Percentiles rank a stretch among this genome's conserved stretches.
phyloP scores from a whole-genome alignment of 768 basidiomycete species.

The Panellus pusillus region DNA sequence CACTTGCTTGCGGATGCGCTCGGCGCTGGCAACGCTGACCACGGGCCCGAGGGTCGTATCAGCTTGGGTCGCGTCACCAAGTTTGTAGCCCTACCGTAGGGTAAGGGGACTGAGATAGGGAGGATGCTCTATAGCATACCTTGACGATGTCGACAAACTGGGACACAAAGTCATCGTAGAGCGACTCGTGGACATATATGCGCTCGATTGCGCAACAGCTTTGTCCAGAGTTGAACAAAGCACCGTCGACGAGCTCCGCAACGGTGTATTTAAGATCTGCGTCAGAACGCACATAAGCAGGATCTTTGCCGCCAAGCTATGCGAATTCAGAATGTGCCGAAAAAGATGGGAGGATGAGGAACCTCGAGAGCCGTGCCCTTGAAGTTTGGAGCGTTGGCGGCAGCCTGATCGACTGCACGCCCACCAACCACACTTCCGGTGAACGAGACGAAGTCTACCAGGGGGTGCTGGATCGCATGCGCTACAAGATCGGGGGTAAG shows the following conservation, averaged over 20 bases:
- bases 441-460: slow-evolving; percentile 83
- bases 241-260: slow-evolving; percentile 88
- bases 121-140: slow-evolving; percentile 35
- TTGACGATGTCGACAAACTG: slow-evolving; percentile 74
- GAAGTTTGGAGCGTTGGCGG: slow-evolving; percentile 65
- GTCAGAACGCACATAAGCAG: slow-evolving; percentile 90
- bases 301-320: slow-evolving; percentile 95
- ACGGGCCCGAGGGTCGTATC: slow-evolving; percentile 90
- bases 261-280: slow-evolving; percentile 83
- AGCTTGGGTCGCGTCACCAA: slow-evolving; percentile 80
- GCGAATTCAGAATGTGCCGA: slow-evolving; percentile 1
- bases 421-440: slow-evolving; percentile 86
- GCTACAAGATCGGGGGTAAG: slow-evolving; percentile 62
- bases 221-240: slow-evolving; percentile 97
- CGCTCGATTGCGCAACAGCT: slow-evolving; percentile 96
- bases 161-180: slow-evolving; percentile 79
- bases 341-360: background rate
- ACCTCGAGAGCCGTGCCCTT: slow-evolving; percentile 89
- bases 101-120: background rate
- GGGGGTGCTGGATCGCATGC: slow-evolving; percentile 60
- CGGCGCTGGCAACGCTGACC: slow-evolving; percentile 83
- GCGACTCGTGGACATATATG: slow-evolving; percentile 87
- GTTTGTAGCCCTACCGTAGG: slow-evolving; percentile 61
- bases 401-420: slow-evolving; percentile 67
- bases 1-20: slow-evolving; percentile 83